A percentile compares a stretch with the other conserved stretches of the same genome.
These are phyloP conservation scores for Ogataea ganodermae DNA, from an alignment of 805 yeast species.

Conservation along the genomic window DNA sequence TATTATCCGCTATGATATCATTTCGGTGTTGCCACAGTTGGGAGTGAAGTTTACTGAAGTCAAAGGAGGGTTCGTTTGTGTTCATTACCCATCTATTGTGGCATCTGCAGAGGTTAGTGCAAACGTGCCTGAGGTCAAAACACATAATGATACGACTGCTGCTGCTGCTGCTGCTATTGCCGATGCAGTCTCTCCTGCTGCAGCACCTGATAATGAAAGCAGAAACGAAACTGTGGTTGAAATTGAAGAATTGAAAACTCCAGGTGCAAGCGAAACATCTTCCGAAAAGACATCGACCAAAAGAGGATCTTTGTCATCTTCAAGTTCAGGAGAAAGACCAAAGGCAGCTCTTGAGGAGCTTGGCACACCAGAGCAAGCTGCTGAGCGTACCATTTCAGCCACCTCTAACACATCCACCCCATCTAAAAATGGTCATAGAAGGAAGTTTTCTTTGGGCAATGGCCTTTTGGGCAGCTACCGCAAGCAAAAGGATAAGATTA, in stretches of 20 bases:
- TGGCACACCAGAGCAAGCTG: constrained; percentile 18
- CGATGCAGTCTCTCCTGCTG: background rate
- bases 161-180: constrained; percentile 19
- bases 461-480: constrained; percentile 53
- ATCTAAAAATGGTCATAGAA: constrained; percentile 48
- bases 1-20: constrained; percentile 81
- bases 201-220: constrained; percentile 20
- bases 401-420: constrained; percentile 36
- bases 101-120: constrained; percentile 9
- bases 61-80: constrained; percentile 90
- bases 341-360: constrained; percentile 15
- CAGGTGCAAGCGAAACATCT: constrained; percentile 24
- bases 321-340: constrained; percentile 21
- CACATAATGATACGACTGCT: constrained; percentile 1
- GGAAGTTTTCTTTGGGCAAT: constrained; percentile 66
- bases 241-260: constrained; percentile 15
- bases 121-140: background rate
- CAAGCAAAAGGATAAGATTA: constrained; percentile 45
- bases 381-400: constrained; percentile 20
- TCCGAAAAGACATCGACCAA: constrained; percentile 21
- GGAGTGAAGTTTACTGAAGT: constrained; percentile 87
- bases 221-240: constrained; percentile 23
- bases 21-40: constrained; percentile 69
- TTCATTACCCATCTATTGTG: constrained; percentile 56
- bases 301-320: constrained; percentile 24